Percentiles rank a stretch among this genome's conserved stretches.
Evolutionary conservation across 257 asterid genomes (phyloP).

Genomic region (Echites panduratus): DNA sequence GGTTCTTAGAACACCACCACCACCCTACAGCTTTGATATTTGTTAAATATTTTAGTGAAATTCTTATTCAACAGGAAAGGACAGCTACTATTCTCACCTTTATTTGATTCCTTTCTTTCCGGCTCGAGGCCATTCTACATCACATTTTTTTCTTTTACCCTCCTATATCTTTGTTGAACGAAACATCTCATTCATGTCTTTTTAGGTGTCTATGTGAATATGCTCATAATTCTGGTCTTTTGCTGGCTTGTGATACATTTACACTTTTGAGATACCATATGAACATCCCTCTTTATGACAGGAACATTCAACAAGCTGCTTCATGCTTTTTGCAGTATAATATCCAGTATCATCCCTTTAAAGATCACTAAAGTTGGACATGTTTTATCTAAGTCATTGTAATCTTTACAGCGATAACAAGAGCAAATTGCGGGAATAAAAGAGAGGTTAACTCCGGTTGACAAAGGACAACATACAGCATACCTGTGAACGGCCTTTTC

Average conservation of each 20-base stretch:
- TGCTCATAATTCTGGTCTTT: background rate
- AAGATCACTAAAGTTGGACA: background rate
- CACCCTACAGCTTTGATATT: no score
- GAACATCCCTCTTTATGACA: no score
- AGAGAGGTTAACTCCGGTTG: constrained; percentile 4
- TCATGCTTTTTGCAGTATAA: no score
- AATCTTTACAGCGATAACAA: background rate
- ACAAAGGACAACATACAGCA: background rate
- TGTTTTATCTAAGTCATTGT: background rate
- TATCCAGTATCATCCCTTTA: no score
- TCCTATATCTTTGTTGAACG: background rate
- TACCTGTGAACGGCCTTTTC: constrained; percentile 91
- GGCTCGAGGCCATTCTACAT: background rate
- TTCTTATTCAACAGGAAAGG: background rate
- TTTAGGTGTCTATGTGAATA: background rate
- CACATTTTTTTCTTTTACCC: background rate
- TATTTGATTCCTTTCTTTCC: background rate
- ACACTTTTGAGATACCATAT: no score
- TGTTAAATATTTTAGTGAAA: background rate
- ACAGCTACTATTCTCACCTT: background rate
- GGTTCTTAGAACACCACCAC: no score
- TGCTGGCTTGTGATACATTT: no score
- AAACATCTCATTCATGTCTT: background rate
- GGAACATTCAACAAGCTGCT: no score
- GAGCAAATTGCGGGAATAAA: background rate